phyloP scores from a whole-genome alignment of 768 basidiomycete genomes.

The Lanmaoa pseudosensibilis region DNA sequence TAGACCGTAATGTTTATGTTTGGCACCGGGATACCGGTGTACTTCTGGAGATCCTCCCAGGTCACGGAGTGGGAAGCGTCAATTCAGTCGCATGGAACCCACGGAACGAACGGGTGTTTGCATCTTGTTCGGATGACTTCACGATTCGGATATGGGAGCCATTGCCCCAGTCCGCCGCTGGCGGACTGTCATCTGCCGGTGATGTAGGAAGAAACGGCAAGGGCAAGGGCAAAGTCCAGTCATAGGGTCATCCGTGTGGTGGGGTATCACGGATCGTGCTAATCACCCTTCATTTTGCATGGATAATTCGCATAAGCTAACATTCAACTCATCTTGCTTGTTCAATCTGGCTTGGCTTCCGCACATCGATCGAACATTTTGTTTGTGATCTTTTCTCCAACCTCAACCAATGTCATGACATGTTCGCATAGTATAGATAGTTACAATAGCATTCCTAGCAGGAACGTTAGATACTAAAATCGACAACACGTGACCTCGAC shows the following conservation, averaged over 20 bases:
- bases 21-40: slow-evolving; percentile 89
- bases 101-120: slow-evolving; percentile 85
- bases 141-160: slow-evolving; percentile 89
- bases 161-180: slow-evolving; percentile 23
- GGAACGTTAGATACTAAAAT: slow-evolving; percentile 19
- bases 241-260: slow-evolving; percentile 34
- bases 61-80: slow-evolving; percentile 87
- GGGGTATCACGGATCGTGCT: slow-evolving; percentile 17
- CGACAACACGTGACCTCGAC: slow-evolving; percentile 27
- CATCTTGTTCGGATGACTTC: slow-evolving; percentile 91
- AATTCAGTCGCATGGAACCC: slow-evolving; percentile 98
- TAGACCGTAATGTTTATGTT: slow-evolving; percentile 92
- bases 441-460: slow-evolving; percentile 31
- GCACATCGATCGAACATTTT: slow-evolving; percentile 27
- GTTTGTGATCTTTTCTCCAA: slow-evolving; percentile 22
- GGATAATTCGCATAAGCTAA: slow-evolving; percentile 28
- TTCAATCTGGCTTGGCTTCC: slow-evolving; percentile 22
- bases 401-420: slow-evolving; percentile 27
- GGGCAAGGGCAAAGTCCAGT: slow-evolving; percentile 63
- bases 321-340: slow-evolving; percentile 29
- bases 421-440: slow-evolving; percentile 36
- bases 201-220: slow-evolving; percentile 44
- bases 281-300: slow-evolving; percentile 27
- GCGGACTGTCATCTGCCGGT: slow-evolving; percentile 19
- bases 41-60: slow-evolving; percentile 83